Conservation (phyloP, 805 yeast genomes). For the Wilhelminamyces savonicus region DNA sequence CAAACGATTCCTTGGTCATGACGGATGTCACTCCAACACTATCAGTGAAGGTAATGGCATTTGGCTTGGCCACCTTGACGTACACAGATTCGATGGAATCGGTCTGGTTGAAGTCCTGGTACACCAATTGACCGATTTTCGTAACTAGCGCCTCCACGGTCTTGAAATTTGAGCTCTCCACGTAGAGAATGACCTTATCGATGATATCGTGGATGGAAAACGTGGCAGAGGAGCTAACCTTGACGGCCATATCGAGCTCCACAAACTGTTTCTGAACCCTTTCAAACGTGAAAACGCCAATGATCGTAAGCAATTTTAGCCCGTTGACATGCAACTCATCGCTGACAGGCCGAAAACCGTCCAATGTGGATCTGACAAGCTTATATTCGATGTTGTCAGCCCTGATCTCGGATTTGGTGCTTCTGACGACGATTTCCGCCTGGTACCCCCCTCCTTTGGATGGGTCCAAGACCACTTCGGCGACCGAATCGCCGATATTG, state of each 20-base stretch:
- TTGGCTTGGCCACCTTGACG: slow-evolving; percentile 76
- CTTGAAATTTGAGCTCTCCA: slow-evolving; percentile 76
- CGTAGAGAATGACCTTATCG: slow-evolving; percentile 47
- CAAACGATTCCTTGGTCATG: slow-evolving; percentile 40
- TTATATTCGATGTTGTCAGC: slow-evolving; percentile 44
- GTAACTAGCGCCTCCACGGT: slow-evolving; percentile 91
- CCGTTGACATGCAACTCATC: slow-evolving; percentile 38
- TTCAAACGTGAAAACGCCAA: slow-evolving; percentile 92
- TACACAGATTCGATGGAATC: slow-evolving; percentile 27
- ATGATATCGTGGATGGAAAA: slow-evolving; percentile 39
- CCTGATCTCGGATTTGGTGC: slow-evolving; percentile 52
- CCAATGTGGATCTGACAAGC: slow-evolving; percentile 24
- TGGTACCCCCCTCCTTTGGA: slow-evolving; percentile 41
- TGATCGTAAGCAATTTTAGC: slow-evolving; percentile 62
- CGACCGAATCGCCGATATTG: slow-evolving; percentile 43
- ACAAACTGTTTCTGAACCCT: slow-evolving; percentile 77
- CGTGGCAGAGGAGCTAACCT: slow-evolving; percentile 15
- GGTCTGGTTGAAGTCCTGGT: slow-evolving; percentile 34
- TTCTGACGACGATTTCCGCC: slow-evolving; percentile 34
- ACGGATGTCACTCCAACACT: slow-evolving; percentile 83
- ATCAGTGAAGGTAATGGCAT: slow-evolving; percentile 79
- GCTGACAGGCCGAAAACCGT: slow-evolving; percentile 4
- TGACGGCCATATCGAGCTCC: slow-evolving; percentile 44
- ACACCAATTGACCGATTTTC: slow-evolving; percentile 55
- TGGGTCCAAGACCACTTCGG: slow-evolving; percentile 37